Evolutionary conservation across 805 yeast genomes (phyloP).

Genomic region (Yarrowia alimentaria): DNA sequence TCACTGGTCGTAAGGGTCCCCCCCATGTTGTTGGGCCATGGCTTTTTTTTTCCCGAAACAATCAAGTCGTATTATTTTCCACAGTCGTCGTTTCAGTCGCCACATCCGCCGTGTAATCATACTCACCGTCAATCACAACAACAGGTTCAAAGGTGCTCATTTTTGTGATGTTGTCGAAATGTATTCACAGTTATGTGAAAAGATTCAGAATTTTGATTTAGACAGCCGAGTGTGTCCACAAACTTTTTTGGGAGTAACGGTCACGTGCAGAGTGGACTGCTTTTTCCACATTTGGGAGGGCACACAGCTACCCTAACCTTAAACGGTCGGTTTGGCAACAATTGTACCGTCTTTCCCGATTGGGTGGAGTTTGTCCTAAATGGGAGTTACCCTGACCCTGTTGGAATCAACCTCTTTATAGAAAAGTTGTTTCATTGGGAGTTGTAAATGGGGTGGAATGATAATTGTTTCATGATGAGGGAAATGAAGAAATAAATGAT

Average conservation of each 20-base stretch:
- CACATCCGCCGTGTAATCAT: not conserved
- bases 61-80: too few relatives aligned
- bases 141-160: conserved; percentile 91
- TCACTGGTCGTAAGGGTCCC: not conserved
- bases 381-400: too few relatives aligned
- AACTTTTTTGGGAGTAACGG: conserved; percentile 26
- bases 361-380: too few relatives aligned
- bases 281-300: conserved; percentile 3
- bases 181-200: conserved; percentile 22
- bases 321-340: not conserved
- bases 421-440: too few relatives aligned
- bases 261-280: conserved; percentile 28
- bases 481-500: too few relatives aligned
- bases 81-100: not conserved
- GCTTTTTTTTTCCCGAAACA: too few relatives aligned
- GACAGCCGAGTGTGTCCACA: conserved; percentile 26
- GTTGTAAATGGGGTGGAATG: too few relatives aligned
- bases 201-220: conserved; percentile 25
- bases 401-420: too few relatives aligned
- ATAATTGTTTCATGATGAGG: too few relatives aligned
- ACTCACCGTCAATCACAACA: conserved; percentile 95
- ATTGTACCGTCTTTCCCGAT: not conserved
- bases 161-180: conserved; percentile 32
- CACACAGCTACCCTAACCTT: not conserved
- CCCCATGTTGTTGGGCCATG: not conserved